phyloP scores from a whole-genome alignment of 305 asterid species.

The Fraxinus ornus region DNA sequence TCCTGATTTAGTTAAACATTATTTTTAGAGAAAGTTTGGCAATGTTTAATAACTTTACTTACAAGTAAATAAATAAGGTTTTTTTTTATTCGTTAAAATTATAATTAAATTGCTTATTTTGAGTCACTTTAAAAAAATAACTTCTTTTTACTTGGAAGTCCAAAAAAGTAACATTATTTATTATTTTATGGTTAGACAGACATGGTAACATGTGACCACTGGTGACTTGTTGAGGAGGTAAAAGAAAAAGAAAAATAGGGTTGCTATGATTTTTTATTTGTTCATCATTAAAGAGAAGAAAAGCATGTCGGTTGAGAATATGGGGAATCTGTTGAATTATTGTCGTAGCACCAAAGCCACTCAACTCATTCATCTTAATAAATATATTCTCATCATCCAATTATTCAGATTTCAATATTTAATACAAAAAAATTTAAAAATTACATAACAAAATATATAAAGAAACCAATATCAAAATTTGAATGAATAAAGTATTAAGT shows the following conservation, averaged over 20 bases:
- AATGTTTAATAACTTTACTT: background rate
- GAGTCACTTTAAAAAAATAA: background rate
- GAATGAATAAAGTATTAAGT: background rate
- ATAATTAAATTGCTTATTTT: background rate
- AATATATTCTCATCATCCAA: background rate
- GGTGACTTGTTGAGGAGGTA: background rate
- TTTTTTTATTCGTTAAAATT: background rate
- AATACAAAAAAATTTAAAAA: background rate
- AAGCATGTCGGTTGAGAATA: conserved; percentile 27
- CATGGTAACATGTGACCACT: background rate
- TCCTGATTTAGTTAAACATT: background rate
- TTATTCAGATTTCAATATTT: background rate
- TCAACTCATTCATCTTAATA: background rate
- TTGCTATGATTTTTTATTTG: conserved; percentile 3
- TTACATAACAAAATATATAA: background rate
- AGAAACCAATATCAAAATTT: background rate
- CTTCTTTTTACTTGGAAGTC: background rate
- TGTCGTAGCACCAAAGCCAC: conserved; percentile 4
- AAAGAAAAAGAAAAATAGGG: background rate
- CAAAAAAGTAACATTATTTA: background rate
- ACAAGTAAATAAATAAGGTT: background rate
- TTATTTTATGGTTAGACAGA: background rate
- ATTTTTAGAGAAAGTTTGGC: background rate
- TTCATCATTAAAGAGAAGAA: conserved; percentile 24
- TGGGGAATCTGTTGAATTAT: background rate